These are phyloP conservation scores for Pleurotus pulmonarius DNA, from an alignment of 768 basidiomycete genomes.

Conservation along the genomic window DNA sequence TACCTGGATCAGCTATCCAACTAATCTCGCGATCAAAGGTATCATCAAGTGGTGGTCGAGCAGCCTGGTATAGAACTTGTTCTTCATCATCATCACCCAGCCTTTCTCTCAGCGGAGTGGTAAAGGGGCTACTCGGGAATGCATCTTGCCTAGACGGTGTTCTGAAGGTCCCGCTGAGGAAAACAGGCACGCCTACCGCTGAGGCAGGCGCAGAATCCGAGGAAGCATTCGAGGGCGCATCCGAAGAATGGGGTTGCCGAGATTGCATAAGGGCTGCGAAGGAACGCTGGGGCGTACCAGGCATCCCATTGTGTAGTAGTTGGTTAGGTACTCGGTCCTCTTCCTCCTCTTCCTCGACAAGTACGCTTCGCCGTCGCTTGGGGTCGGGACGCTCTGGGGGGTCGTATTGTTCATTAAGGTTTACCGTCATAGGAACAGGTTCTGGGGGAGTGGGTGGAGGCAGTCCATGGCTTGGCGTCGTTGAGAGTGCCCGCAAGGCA, in stretches of 20 bases:
- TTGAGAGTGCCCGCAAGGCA: conserved; percentile 34
- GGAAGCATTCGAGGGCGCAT: conserved; percentile 46
- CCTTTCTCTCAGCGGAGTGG: conserved; percentile 65
- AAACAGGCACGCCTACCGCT: conserved; percentile 47
- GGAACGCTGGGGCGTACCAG: conserved; percentile 41
- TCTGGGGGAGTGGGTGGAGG: conserved; percentile 30
- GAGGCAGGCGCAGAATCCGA: conserved; percentile 38
- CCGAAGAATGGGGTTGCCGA: conserved; percentile 47
- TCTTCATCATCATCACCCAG: conserved; percentile 67
- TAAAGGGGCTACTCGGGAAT: conserved; percentile 70
- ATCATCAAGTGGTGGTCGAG: conserved; percentile 48
- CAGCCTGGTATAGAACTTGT: conserved; percentile 60
- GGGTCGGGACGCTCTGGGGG: conserved; percentile 33
- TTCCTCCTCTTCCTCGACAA: conserved; percentile 72
- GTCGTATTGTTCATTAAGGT: conserved; percentile 19
- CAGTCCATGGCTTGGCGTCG: conserved; percentile 37
- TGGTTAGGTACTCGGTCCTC: conserved; percentile 37
- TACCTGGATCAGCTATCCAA: conserved; percentile 76
- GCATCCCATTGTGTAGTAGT: conserved; percentile 36
- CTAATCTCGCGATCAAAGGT: conserved; percentile 60
- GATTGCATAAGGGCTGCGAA: conserved; percentile 21
- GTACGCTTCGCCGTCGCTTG: conserved; percentile 57
- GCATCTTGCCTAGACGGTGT: conserved; percentile 53
- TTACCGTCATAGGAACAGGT: conserved; percentile 12
- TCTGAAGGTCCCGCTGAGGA: conserved; percentile 31